Evolutionary conservation across 352 stramenopile genomes (phyloP), one percentile per base, ranked within the genome.

Genomic region (Globisporangium echinulatum): DNA sequence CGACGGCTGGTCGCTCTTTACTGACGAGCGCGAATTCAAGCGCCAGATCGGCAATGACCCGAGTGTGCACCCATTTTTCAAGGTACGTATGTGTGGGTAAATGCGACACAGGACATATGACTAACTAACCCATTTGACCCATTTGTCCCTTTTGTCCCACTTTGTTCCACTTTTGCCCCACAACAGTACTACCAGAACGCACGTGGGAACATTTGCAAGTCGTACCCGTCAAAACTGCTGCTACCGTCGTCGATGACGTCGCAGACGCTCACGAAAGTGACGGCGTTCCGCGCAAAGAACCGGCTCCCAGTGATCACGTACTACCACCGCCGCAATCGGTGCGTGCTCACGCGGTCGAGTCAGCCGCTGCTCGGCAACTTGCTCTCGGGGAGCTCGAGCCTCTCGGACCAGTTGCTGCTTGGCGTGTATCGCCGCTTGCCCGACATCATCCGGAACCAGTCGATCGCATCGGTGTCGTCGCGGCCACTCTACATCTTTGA

Each of bases 401-500:
- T 90, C 5, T 89, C 79, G 8, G 87, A 96, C 52, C 83, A 96
- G 55, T 52, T 88, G 11, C 67, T 93, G 14, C 47, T 93, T 25
- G 79, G 77, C 5, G 72, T 88, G 37, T 92, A 90, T 64, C 76
- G 84, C 40, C 79, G 81, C 47, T 63, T 92, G n/a, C 83, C 83
- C 1, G 83, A 92, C 52, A 93, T 93, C 59, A 88, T 93, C 53
- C 73, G 72, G 50, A 90, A 84, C 42, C 81, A 91, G 59, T 88
- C 76, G 8, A 61, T 74, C 36, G 78, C 78, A 3, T 86, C 84
- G 0, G 59, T 63, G 11, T 90, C 84, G 0, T 87, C 79, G 44
- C 74, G 80, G 4, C 82, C 83, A 9, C 82, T 92, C 39, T 92
- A 92, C 66, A 97, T 98, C 47, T 94, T 96, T 44, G 92, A 98